phyloP scores from a whole-genome alignment of 2,329 filamentous ascomycete species.

The Curvularia spicifera region DNA sequence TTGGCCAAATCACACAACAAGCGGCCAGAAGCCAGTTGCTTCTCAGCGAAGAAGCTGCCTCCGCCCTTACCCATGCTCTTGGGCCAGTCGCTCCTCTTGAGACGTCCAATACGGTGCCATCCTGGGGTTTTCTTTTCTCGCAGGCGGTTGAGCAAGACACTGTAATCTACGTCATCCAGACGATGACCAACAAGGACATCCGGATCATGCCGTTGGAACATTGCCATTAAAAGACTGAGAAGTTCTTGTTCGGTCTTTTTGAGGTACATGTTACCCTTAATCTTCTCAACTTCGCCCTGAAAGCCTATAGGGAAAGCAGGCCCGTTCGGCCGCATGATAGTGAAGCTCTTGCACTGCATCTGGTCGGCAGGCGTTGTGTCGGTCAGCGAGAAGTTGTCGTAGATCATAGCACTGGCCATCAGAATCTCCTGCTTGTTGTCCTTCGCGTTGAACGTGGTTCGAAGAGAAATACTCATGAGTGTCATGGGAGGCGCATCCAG shows the following conservation, averaged over 20 bases:
- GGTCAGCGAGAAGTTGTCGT: constrained; percentile 84
- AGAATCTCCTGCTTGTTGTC: constrained; percentile 97
- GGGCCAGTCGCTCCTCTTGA: constrained; percentile 86
- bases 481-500: constrained; percentile 86
- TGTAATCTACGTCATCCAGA: constrained; percentile 96
- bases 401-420: constrained; percentile 87
- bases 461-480: constrained; percentile 91
- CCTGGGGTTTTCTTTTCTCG: constrained; percentile 89
- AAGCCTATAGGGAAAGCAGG: constrained; percentile 84
- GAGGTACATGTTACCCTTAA: constrained; percentile 77
- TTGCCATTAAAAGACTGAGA: constrained; percentile 84
- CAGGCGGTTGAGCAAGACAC: constrained; percentile 83
- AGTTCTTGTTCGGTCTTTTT: constrained; percentile 86
- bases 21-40: constrained; percentile 85
- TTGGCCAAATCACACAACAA: constrained; percentile 94
- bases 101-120: constrained; percentile 90
- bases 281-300: constrained; percentile 75
- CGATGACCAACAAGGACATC: constrained; percentile 94
- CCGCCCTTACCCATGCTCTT: constrained; percentile 83
- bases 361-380: constrained; percentile 90
- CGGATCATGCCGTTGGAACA: constrained; percentile 86
- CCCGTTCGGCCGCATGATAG: constrained; percentile 81
- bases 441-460: constrained; percentile 86
- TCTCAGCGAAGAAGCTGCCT: constrained; percentile 90
- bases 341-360: constrained; percentile 88